Conservation (phyloP, 2,329 filamentous ascomycete genomes). For the Parafenestella ontariensis region DNA sequence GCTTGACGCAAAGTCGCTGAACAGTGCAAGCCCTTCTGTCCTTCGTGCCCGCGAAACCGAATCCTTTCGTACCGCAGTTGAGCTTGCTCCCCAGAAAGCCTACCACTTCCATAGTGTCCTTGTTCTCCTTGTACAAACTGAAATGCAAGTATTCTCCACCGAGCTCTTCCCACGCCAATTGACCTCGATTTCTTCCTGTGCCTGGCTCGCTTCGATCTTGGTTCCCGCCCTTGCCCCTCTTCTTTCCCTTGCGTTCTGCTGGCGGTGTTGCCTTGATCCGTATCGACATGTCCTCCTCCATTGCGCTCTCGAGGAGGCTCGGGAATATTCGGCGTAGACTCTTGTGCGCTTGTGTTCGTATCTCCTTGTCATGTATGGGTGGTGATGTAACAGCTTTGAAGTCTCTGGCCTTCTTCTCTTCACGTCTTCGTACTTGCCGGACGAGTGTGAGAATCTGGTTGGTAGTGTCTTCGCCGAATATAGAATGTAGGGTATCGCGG, state of each 20-base stretch:
- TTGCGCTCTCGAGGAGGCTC: constrained; percentile 78
- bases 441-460: constrained; percentile 63
- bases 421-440: constrained; percentile 59
- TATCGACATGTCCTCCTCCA: constrained; percentile 73
- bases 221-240: constrained; percentile 29
- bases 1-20: constrained; percentile 76
- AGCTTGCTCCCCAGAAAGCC: constrained; percentile 77
- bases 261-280: constrained; percentile 60
- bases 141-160: constrained; percentile 88
- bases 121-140: constrained; percentile 94
- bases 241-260: constrained; percentile 45
- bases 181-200: constrained; percentile 35
- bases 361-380: constrained; percentile 65
- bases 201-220: constrained; percentile 30
- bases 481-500: constrained; percentile 44
- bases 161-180: constrained; percentile 67
- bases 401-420: constrained; percentile 62
- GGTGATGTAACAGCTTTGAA: constrained; percentile 62
- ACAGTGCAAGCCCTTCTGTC: constrained; percentile 86
- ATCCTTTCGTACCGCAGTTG: constrained; percentile 71
- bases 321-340: constrained; percentile 78
- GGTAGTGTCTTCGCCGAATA: constrained; percentile 61
- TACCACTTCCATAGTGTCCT: constrained; percentile 92
- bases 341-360: constrained; percentile 69
- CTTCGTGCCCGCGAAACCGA: constrained; percentile 88